Conservation (phyloP, 768 basidiomycete species). For the Lactarius evosmus region DNA sequence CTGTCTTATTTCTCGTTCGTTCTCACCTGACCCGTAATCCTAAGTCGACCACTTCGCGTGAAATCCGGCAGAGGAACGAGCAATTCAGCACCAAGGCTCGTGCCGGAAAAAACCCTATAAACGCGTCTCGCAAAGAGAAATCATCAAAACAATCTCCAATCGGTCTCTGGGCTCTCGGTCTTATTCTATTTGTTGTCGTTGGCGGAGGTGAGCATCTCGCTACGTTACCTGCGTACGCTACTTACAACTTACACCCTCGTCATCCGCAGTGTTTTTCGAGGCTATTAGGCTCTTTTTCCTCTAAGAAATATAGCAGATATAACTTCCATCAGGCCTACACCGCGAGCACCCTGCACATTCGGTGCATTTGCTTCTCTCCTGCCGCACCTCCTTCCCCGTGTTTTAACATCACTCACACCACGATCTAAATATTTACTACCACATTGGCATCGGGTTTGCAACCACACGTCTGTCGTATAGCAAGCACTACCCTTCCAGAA, state of each 20-base stretch:
- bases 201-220: slow-evolving; percentile 63
- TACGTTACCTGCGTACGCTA: not conserved
- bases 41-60: slow-evolving; percentile 60
- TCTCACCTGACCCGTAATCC: not conserved
- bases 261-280: slow-evolving; percentile 66
- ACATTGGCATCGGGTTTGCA: slow-evolving; percentile 10
- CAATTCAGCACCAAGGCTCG: slow-evolving; percentile 75
- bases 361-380: not conserved
- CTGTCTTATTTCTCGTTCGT: not conserved
- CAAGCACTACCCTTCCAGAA: slow-evolving; percentile 3
- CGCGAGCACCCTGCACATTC: not conserved
- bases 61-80: slow-evolving; percentile 74
- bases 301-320: slow-evolving; percentile 33
- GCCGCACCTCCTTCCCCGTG: not conserved
- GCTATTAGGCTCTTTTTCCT: slow-evolving; percentile 63
- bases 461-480: slow-evolving; percentile 9
- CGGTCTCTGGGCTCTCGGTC: slow-evolving; percentile 68
- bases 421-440: slow-evolving; percentile 2
- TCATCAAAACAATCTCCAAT: slow-evolving; percentile 71
- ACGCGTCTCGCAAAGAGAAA: slow-evolving; percentile 67
- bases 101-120: slow-evolving; percentile 72
- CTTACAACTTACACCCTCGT: not conserved
- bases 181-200: slow-evolving; percentile 72
- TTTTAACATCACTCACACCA: slow-evolving; percentile 1
- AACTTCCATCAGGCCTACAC: not conserved